These are phyloP conservation scores for Picocystis sp. DNA, from an alignment of 163 green algal genomes.

Conservation along the genomic window DNA sequence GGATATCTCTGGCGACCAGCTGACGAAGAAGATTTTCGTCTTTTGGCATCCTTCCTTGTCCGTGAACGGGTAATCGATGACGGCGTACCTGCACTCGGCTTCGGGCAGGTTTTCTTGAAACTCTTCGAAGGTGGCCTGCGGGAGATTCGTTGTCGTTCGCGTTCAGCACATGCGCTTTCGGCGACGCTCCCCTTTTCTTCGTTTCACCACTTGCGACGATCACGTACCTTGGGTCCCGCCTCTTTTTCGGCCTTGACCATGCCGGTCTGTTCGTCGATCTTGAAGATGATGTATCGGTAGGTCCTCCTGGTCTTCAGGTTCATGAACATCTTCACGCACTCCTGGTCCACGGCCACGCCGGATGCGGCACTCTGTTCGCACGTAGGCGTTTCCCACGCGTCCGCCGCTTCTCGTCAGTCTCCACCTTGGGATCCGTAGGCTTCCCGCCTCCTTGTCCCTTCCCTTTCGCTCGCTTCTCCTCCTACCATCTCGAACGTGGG, in stretches of 20 bases:
- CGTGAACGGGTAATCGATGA: conserved; percentile 25
- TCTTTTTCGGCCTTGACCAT: too few relatives aligned
- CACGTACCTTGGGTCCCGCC: too few relatives aligned
- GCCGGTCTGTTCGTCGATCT: conserved; percentile 1
- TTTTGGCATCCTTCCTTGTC: conserved; percentile 28
- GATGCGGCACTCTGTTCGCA: background rate
- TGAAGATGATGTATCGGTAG: conserved; percentile 6
- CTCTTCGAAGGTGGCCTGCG: conserved; percentile 15
- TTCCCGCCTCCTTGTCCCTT: too few relatives aligned
- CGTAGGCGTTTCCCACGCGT: too few relatives aligned
- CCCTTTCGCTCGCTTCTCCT: too few relatives aligned
- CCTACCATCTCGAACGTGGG: too few relatives aligned
- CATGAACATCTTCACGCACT: conserved; percentile 6
- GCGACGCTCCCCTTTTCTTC: too few relatives aligned
- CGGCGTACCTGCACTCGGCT: conserved; percentile 20
- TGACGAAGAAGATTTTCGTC: conserved; percentile 32
- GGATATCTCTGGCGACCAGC: conserved; percentile 23
- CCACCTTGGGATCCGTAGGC: too few relatives aligned
- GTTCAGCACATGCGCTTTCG: too few relatives aligned
- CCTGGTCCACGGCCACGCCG: conserved; percentile 4
- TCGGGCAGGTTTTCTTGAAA: conserved; percentile 21
- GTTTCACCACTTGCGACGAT: too few relatives aligned
- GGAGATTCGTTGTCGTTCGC: background rate
- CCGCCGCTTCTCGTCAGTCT: too few relatives aligned
- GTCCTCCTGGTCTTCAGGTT: conserved; percentile 7